These are phyloP conservation scores for Penicillium canescens DNA, from an alignment of 495 filamentous ascomycete species.

Conservation along the genomic window DNA sequence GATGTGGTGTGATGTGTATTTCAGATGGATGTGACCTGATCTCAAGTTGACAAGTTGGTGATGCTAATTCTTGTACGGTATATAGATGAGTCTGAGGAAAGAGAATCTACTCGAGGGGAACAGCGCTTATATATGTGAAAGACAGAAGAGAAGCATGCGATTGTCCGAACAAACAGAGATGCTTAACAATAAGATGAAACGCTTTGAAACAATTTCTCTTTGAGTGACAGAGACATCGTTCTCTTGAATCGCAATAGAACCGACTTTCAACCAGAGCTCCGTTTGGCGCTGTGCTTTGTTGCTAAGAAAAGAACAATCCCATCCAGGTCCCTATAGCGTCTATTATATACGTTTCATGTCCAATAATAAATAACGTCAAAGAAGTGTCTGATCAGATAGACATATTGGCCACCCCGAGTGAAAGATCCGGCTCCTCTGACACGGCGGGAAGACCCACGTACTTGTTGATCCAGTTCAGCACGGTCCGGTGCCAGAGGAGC, in stretches of 20 bases:
- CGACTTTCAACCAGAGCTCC: not conserved
- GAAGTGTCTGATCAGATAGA: conserved; percentile 16
- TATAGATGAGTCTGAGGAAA: not conserved
- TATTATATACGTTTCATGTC: conserved; percentile 2
- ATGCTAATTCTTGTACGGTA: not conserved
- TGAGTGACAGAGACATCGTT: conserved; percentile 1
- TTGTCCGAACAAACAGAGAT: conserved; percentile 2
- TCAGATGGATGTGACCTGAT: too few relatives aligned
- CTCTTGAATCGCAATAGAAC: not conserved
- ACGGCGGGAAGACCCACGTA: conserved; percentile 58
- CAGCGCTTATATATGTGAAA: not conserved
- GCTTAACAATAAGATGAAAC: conserved; percentile 15
- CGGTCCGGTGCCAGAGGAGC: conserved; percentile 86
- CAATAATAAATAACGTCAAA: not conserved
- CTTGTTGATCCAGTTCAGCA: conserved; percentile 88
- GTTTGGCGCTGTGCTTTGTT: conserved; percentile 10
- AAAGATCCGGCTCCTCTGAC: conserved; percentile 25
- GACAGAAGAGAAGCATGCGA: not conserved
- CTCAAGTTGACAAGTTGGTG: too few relatives aligned
- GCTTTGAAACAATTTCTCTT: conserved; percentile 5
- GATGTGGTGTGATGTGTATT: too few relatives aligned
- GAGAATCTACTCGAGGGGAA: not conserved
- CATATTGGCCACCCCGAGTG: conserved; percentile 17
- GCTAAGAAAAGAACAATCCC: conserved; percentile 1
- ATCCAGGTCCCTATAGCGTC: not conserved